Percentiles rank a stretch among this genome's conserved stretches.
phyloP scores from a whole-genome alignment of 2,329 filamentous ascomycete species.

The Thielaviopsis ethacetica region DNA sequence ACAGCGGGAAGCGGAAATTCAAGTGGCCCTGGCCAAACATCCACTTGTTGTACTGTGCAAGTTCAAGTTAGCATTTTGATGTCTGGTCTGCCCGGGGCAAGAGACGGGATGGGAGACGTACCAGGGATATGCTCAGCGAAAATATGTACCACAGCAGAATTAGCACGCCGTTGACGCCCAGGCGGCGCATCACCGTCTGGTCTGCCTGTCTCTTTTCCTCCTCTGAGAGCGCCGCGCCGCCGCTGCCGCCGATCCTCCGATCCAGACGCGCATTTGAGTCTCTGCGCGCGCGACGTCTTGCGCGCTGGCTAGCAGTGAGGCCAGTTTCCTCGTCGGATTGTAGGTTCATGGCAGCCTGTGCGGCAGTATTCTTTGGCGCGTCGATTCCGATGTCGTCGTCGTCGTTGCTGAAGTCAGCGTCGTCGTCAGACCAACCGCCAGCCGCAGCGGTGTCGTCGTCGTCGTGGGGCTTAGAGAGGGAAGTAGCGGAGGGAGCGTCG shows the following conservation, averaged over 20 bases:
- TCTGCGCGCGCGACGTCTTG: conserved; percentile 49
- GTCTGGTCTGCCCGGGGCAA: no score
- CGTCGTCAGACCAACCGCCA: conserved; percentile 15
- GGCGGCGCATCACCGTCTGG: conserved; percentile 49
- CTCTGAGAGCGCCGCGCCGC: conserved; percentile 34
- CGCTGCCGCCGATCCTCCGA: conserved; percentile 44
- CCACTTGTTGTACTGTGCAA: conserved; percentile 87
- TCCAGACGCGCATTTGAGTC: conserved; percentile 52
- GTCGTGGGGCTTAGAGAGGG: neutral
- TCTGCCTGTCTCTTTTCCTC: conserved; percentile 65
- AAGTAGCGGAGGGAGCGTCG: neutral
- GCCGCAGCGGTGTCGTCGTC: neutral
- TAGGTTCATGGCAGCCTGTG: conserved; percentile 48
- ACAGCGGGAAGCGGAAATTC: conserved; percentile 87
- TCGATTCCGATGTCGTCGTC: no score
- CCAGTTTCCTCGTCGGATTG: conserved; percentile 85
- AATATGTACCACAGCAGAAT: conserved; percentile 83
- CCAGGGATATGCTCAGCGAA: conserved; percentile 80
- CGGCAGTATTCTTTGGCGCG: conserved; percentile 18
- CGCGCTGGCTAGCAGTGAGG: conserved; percentile 56
- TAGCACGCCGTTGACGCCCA: conserved; percentile 61
- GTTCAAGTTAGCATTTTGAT: neutral
- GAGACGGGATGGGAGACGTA: conserved; percentile 31
- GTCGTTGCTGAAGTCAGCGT: conserved; percentile 28
- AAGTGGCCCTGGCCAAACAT: conserved; percentile 82